Conservation (phyloP, 1,284 basidiomycete species). For the Inonotus hispidus region DNA sequence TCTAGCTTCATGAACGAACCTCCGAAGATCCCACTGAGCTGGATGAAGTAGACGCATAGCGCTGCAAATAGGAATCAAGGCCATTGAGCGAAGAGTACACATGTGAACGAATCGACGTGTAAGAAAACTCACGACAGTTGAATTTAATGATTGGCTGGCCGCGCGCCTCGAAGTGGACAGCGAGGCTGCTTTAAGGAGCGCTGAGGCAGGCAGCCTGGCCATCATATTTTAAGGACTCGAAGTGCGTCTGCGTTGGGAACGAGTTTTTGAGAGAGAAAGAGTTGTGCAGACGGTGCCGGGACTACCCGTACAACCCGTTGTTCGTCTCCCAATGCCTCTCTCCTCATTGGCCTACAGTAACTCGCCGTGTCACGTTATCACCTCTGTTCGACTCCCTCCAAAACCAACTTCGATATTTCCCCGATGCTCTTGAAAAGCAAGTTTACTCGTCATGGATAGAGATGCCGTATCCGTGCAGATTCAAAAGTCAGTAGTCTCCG, state of each 20-base stretch:
- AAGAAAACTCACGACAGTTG: constrained; percentile 8
- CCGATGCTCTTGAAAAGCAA: too few relatives aligned
- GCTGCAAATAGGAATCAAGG: neutral
- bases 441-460: too few relatives aligned
- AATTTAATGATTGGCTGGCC: constrained; percentile 15
- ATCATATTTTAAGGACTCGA: constrained; percentile 18
- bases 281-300: constrained; percentile 5
- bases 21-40: constrained; percentile 8
- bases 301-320: neutral
- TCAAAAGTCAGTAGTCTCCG: too few relatives aligned
- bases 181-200: constrained; percentile 16
- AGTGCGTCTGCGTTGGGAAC: neutral
- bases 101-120: neutral
- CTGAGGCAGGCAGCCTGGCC: constrained; percentile 20
- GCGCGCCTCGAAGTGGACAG: constrained; percentile 14
- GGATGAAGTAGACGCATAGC: constrained; percentile 16
- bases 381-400: too few relatives aligned
- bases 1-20: neutral
- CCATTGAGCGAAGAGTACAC: neutral
- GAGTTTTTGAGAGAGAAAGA: constrained; percentile 14
- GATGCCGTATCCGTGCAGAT: too few relatives aligned
- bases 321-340: neutral
- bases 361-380: neutral
- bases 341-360: constrained; percentile 1
- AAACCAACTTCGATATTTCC: too few relatives aligned